Base-by-base conservation (phyloP, 2,329 filamentous ascomycete genomes). In the Colletotrichum eleusines region DNA sequence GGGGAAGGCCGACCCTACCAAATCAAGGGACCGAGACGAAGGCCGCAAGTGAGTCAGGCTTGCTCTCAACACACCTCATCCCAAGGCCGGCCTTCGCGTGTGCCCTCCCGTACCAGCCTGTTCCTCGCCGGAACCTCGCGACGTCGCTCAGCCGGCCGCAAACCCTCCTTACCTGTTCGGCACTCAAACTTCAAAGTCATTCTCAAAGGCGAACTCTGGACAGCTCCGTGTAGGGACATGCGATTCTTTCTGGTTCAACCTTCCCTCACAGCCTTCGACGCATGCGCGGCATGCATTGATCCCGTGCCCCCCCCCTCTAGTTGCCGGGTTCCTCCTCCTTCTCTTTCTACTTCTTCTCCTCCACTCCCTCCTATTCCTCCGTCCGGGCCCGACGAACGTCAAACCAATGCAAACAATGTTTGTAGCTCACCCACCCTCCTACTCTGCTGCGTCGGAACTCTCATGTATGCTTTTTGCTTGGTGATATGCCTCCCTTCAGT, bases 251-350 rank as follows among this genome's bases (percentile, higher is more conserved):
- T 59, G 31, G 35, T 38, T 51, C 38, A 63, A 46, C 64, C 54
- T 53, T 53, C 54, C 60, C 20, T 40, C 18, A 63, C 31, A 71
- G n/a, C 53, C 42, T 63, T 68, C 58, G 53, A 16, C 51, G 38
- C 9, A n/a, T 69, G 69, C 69, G 69, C 67, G 63, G 60, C 51
- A 66, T 59, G 58, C 64, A 71, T 71, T 71, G 68, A 71, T 71
- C 68, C 55, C 68, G 33, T 51, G 59, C 50, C 35, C 28, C 11
- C 35, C 40, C 63, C 42, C 48, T 4, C 31, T 33, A 33, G 31
- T 33, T 44, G 31, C 38, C 63, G 23, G 23, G n/a, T 46, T 23
- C 20, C n/a, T 23, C 20, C 8, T n/a, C 16, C 42, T n/a, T 20
- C 42, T 46, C 20, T n/a, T 44, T 18, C 7, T n/a, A 1, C 18